These are phyloP conservation scores for Avena eriantha DNA, from an alignment of 176 grass and related monocot genomes.

Conservation along the genomic window DNA sequence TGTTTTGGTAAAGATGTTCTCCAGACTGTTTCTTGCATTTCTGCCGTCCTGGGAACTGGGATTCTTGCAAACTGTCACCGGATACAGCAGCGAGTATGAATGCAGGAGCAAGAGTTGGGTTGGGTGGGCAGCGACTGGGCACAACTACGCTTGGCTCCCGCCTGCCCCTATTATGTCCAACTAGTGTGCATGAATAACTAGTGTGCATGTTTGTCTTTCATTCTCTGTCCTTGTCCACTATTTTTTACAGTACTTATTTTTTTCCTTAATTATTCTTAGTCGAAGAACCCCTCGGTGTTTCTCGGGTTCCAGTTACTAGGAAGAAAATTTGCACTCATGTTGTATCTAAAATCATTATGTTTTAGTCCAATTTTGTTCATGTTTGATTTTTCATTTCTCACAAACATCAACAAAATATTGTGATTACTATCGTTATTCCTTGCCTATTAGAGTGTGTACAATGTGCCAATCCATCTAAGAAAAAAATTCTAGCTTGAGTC, in stretches of 20 bases:
- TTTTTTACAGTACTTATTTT: not conserved
- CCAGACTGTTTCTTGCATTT: slow-evolving; percentile 11
- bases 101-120: too few species aligned
- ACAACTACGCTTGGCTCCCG: too few species aligned
- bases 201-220: not conserved
- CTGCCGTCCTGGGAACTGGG: not conserved
- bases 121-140: too few species aligned
- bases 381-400: not conserved
- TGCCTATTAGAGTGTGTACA: too few species aligned
- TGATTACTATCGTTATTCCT: too few species aligned
- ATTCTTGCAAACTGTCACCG: not conserved
- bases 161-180: too few species aligned
- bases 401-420: too few species aligned
- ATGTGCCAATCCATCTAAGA: too few species aligned
- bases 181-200: not conserved
- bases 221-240: not conserved
- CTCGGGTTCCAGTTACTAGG: too few species aligned
- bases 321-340: not conserved
- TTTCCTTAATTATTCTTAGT: too few species aligned
- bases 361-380: not conserved
- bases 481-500: too few species aligned
- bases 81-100: not conserved
- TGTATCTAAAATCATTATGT: not conserved
- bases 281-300: too few species aligned
- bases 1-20: slow-evolving; percentile 41